A percentile compares a stretch with the other conserved stretches of the same genome.
These are phyloP conservation scores for Pleurotus salmoneostramineus DNA, from an alignment of 768 basidiomycete species.

Conservation along the genomic window DNA sequence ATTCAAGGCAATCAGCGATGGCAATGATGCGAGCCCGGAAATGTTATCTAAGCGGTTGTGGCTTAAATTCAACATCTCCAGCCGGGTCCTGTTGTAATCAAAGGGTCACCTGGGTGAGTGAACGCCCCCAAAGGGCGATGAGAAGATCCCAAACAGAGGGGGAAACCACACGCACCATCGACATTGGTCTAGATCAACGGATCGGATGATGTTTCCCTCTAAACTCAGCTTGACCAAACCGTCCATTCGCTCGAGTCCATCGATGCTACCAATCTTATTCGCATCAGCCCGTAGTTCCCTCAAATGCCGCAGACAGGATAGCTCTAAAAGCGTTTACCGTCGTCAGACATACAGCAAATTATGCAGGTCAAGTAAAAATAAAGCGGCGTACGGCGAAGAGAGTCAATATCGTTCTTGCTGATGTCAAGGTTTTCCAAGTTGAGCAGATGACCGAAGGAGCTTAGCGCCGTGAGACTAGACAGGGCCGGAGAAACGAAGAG, in stretches of 20 bases:
- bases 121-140: conserved; percentile 11
- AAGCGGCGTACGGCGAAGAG: conserved; percentile 65
- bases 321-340: conserved; percentile 44
- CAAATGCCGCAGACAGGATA: conserved; percentile 79
- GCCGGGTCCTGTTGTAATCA: conserved; percentile 40
- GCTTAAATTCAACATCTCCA: conserved; percentile 84
- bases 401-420: conserved; percentile 85
- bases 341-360: conserved; percentile 4
- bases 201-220: conserved; percentile 65
- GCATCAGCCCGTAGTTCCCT: conserved; percentile 89
- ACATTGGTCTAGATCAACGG: conserved; percentile 54
- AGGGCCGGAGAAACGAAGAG: conserved; percentile 10
- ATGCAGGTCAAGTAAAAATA: conserved; percentile 12
- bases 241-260: conserved; percentile 77
- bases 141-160: conserved; percentile 5
- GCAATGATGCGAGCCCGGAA: conserved; percentile 54
- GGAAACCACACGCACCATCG: conserved; percentile 55
- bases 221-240: conserved; percentile 81
- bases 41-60: conserved; percentile 65
- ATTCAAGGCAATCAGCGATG: conserved; percentile 70
- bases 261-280: conserved; percentile 70
- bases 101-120: conserved; percentile 8
- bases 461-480: conserved; percentile 74
- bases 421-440: conserved; percentile 90
- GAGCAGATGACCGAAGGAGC: conserved; percentile 82